phyloP scores from a whole-genome alignment of 495 filamentous ascomycete species.

The Penicillium canariense region DNA sequence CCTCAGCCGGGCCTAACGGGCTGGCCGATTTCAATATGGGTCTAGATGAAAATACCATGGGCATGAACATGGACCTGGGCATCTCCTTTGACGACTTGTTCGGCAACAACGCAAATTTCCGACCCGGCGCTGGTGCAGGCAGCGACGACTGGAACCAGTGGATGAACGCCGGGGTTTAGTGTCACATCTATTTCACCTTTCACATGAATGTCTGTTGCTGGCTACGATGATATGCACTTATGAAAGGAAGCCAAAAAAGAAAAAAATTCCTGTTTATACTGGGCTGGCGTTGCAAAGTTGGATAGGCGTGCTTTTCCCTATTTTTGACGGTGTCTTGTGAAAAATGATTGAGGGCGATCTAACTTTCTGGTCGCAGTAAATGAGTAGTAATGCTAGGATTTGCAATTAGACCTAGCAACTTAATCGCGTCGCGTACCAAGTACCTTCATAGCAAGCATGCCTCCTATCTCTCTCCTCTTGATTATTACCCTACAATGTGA shows the following conservation, averaged over 20 bases:
- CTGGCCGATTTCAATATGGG: slow-evolving; percentile 29
- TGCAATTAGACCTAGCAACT: background rate
- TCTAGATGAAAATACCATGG: slow-evolving; percentile 31
- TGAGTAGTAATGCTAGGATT: background rate
- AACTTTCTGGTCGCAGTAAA: background rate
- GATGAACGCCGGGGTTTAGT: slow-evolving; percentile 33
- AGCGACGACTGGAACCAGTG: slow-evolving; percentile 47
- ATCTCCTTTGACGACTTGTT: slow-evolving; percentile 47
- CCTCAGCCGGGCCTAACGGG: slow-evolving; percentile 19
- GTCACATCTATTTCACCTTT: background rate
- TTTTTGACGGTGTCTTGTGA: slow-evolving; percentile 1
- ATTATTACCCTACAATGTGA: background rate
- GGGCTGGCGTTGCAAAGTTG: slow-evolving; percentile 20
- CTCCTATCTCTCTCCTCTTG: background rate
- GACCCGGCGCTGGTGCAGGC: slow-evolving; percentile 17
- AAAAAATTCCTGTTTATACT: slow-evolving; percentile 24
- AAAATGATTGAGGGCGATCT: slow-evolving; percentile 1
- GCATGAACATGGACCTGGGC: slow-evolving; percentile 36
- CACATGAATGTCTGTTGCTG: background rate
- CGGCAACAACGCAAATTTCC: slow-evolving; percentile 31
- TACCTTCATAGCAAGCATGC: background rate
- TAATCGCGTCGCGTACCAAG: no score
- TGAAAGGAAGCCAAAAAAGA: slow-evolving; percentile 20
- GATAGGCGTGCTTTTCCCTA: slow-evolving; percentile 2
- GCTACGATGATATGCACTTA: slow-evolving; percentile 27